Percentiles rank a stretch among this genome's conserved stretches.
These are phyloP conservation scores for Fibroporia radiculosa DNA, from an alignment of 768 basidiomycete species.

Conservation along the genomic window DNA sequence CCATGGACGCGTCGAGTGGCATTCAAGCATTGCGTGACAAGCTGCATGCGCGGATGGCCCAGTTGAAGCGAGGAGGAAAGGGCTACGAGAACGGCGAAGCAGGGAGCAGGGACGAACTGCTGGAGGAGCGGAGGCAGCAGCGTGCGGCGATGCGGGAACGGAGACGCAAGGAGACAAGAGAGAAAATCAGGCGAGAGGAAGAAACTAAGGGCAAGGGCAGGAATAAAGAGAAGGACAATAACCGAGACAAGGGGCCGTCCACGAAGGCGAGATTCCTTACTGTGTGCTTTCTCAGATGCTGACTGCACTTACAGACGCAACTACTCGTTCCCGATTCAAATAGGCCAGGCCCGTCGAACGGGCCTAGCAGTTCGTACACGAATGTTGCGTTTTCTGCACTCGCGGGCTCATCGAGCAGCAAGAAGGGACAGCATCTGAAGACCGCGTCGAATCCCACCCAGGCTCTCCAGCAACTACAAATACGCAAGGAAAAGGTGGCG, in stretches of 20 bases:
- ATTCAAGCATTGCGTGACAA: constrained; percentile 63
- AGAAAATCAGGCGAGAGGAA: constrained; percentile 64
- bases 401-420: constrained; percentile 33
- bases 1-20: constrained; percentile 58
- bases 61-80: constrained; percentile 38
- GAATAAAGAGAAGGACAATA: constrained; percentile 36
- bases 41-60: constrained; percentile 65
- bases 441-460: constrained; percentile 76
- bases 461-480: constrained; percentile 73
- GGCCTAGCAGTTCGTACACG: constrained; percentile 37
- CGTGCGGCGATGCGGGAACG: constrained; percentile 80
- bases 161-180: constrained; percentile 77
- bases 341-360: constrained; percentile 21
- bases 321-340: constrained; percentile 59
- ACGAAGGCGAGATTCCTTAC: constrained; percentile 46
- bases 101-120: constrained; percentile 68
- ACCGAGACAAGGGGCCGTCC: constrained; percentile 32
- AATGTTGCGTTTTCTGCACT: constrained; percentile 65
- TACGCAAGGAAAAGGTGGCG: constrained; percentile 72
- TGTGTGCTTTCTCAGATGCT: not conserved
- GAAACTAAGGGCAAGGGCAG: constrained; percentile 48
- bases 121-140: constrained; percentile 72
- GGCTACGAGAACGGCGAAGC: constrained; percentile 28
- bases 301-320: constrained; percentile 41
- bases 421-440: constrained; percentile 48